Evolutionary conservation across 805 yeast genomes (phyloP).

Genomic region (Spathaspora sp.): DNA sequence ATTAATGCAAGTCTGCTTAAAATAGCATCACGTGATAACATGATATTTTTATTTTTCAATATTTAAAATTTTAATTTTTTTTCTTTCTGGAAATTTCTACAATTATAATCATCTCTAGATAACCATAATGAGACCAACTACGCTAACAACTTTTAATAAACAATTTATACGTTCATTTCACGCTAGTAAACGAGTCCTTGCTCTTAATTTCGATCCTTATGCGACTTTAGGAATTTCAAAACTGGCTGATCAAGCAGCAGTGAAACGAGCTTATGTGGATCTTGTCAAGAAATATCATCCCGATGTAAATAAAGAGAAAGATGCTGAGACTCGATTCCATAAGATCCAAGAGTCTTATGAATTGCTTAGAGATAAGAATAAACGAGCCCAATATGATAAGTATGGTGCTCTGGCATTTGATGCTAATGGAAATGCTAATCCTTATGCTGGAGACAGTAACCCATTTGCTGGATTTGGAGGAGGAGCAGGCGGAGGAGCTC

Average conservation of each 20-base stretch:
- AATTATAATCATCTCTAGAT: neutral
- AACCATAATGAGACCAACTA: neutral
- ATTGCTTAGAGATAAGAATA: slow-evolving; percentile 76
- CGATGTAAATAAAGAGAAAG: slow-evolving; percentile 88
- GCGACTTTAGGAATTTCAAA: slow-evolving; percentile 73
- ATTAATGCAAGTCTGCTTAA: too few relatives aligned
- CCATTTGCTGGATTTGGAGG: slow-evolving; percentile 37
- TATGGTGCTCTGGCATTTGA: slow-evolving; percentile 87
- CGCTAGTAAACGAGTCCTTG: slow-evolving; percentile 20
- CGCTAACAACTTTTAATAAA: neutral
- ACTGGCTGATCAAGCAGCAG: slow-evolving; percentile 72
- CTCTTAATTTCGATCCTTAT: slow-evolving; percentile 70
- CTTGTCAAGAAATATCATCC: slow-evolving; percentile 95
- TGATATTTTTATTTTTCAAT: neutral
- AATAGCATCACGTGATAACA: neutral
- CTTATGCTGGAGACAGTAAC: slow-evolving; percentile 44
- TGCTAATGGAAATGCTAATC: slow-evolving; percentile 50
- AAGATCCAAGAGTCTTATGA: slow-evolving; percentile 94
- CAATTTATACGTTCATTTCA: slow-evolving; percentile 36
- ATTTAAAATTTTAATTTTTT: slow-evolving; percentile 1
- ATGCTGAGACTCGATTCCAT: slow-evolving; percentile 86
- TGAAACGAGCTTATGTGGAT: slow-evolving; percentile 91
- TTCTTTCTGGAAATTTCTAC: neutral
- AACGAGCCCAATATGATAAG: slow-evolving; percentile 86
- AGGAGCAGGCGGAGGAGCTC: slow-evolving; percentile 12